Evolutionary conservation across 495 filamentous ascomycete genomes (phyloP).

Genomic region (Podospora comata): DNA sequence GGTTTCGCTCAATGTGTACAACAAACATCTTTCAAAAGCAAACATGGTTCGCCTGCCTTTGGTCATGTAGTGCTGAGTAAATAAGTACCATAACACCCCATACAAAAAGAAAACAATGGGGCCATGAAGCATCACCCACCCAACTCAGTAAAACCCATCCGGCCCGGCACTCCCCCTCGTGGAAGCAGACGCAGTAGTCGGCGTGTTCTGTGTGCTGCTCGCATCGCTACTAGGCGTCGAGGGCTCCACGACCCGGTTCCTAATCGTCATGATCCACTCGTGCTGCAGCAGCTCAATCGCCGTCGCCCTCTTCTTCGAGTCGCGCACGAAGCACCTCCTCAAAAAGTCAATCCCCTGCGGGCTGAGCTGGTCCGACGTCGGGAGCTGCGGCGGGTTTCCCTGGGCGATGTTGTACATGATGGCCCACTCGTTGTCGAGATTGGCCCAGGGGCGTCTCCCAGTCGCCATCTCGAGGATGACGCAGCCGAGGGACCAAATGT

Average conservation of each 20-base stretch:
- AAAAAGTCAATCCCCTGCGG: constrained; percentile 84
- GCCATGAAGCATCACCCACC: not conserved
- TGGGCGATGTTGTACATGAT: constrained; percentile 99
- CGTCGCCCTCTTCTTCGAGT: constrained; percentile 72
- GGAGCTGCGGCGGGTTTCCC: constrained; percentile 85
- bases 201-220: constrained; percentile 41
- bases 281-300: constrained; percentile 91
- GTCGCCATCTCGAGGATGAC: constrained; percentile 98
- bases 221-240: constrained; percentile 51
- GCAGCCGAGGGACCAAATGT: constrained; percentile 96
- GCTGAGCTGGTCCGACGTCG: constrained; percentile 77
- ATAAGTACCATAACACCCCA: too few species aligned
- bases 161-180: constrained; percentile 1
- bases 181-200: constrained; percentile 19
- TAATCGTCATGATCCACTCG: constrained; percentile 80
- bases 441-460: constrained; percentile 92
- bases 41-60: too few species aligned
- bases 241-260: constrained; percentile 54
- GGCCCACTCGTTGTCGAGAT: constrained; percentile 97
- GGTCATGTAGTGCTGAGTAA: too few species aligned
- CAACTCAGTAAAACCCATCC: constrained; percentile 19
- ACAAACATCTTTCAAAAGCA: too few species aligned
- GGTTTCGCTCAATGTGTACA: too few species aligned
- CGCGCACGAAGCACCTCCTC: constrained; percentile 78
- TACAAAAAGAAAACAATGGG: too few species aligned